A percentile compares a stretch with the other conserved stretches of the same genome.
These are phyloP conservation scores for Botrytis sinoallii DNA, from an alignment of 2,329 filamentous ascomycete species.

Conservation along the genomic window DNA sequence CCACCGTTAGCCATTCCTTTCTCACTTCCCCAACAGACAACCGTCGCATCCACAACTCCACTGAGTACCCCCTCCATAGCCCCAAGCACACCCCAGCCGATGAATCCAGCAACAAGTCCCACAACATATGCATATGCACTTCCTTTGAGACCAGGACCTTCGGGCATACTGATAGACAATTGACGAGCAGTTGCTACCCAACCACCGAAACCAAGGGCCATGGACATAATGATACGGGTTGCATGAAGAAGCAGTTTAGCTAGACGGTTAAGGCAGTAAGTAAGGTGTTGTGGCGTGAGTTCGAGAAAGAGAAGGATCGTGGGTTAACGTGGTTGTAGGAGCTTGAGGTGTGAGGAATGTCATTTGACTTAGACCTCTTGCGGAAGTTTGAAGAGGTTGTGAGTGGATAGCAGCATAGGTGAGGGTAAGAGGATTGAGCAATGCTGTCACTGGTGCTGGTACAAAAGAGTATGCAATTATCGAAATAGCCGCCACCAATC, in stretches of 20 bases:
- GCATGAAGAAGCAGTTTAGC: conserved; percentile 90
- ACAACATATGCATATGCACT: conserved; percentile 95
- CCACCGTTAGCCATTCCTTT: conserved; percentile 64
- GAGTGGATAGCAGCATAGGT: conserved; percentile 95
- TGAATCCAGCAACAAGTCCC: conserved; percentile 85
- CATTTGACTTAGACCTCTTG: conserved; percentile 77
- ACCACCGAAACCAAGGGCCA: conserved; percentile 87
- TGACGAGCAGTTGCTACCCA: conserved; percentile 91
- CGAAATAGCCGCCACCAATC: conserved; percentile 61
- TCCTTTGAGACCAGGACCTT: conserved; percentile 57
- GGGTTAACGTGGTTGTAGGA: conserved; percentile 69
- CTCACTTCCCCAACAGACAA: conserved; percentile 95
- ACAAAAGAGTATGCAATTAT: conserved; percentile 75
- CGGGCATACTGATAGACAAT: conserved; percentile 59
- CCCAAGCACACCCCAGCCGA: conserved; percentile 89
- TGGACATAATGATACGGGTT: conserved; percentile 85
- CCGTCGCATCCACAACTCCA: conserved; percentile 80
- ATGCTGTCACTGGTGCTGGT: conserved; percentile 76
- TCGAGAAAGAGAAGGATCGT: conserved; percentile 46
- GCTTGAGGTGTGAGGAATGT: conserved; percentile 71
- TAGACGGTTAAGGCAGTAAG: conserved; percentile 87
- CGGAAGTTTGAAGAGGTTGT: conserved; percentile 72
- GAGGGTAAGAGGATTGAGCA: conserved; percentile 88
- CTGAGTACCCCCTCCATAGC: conserved; percentile 87
- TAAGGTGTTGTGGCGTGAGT: conserved; percentile 47